Base-by-base conservation (phyloP, 257 asterid species). In the Buddleja alternifolia region DNA sequence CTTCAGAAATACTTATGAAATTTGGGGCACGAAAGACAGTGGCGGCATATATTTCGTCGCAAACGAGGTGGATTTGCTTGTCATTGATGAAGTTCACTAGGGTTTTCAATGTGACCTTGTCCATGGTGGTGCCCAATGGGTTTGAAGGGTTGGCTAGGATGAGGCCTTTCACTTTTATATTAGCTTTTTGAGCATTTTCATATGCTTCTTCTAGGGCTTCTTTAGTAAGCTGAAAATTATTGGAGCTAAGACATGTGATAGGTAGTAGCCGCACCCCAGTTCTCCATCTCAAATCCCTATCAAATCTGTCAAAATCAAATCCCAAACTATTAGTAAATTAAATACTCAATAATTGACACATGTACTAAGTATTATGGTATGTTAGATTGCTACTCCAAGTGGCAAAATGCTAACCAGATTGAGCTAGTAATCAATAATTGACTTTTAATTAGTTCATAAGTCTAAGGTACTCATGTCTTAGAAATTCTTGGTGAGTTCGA, bases 241-340 rank as follows among this genome's bases (percentile, higher is more conserved):
- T 77, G 12, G 90, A 79, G 78, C 93, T 88, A 8, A 66, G 29
- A 77, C 96, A 85, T 0, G 23, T 32, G 3, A 93, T 73, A 0
- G 96, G 87, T 21, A 93, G 8, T 24, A 93, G 73, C n/a, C 85
- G 77, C 10, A 84, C 92, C 8, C 92, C 74, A 1, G 98, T 86
- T 75, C 98, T 84, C 98, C 98, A 93, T 64, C 86, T 81, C 65
- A 93, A 67, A 71, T 93, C 98, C 70, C 98, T 74, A 59, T 88
- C 79, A 63, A 85, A 93, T 63, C 98, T 93, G 87, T 74, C 55
- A 37, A 6, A 45, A 46, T 48, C 2, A 39, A 29, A 53, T n/a
- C n/a, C 25, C 20, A 36, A 20, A 61, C 17, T 29, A 29, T 32
- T n/a, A 8, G 47, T n/a, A 63, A n/a, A 29, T 29, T 29, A 29